Evolutionary conservation across 2,329 filamentous ascomycete species (phyloP), one percentile per base, ranked within the genome.

Genomic region (Rasamsonia emersonii): DNA sequence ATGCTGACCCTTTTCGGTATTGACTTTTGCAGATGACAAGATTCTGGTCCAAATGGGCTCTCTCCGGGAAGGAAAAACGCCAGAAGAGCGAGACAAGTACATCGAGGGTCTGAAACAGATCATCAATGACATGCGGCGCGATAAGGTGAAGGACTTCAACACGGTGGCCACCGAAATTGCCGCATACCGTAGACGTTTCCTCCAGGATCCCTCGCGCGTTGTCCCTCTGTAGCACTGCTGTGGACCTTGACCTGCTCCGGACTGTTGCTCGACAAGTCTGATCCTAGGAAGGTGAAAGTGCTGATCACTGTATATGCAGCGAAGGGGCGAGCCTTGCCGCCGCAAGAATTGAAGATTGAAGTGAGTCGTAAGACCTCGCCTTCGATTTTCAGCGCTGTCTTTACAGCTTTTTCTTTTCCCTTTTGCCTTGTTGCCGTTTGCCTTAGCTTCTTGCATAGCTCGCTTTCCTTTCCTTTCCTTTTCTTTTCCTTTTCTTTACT

Each of bases 31-130:
- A 69, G 66, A 69, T 58, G 65, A 70, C 46, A 67, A 65, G 43
- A 67, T 70, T 18, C 56, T 70, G 27, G 54, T 66, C 32, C 59
- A 68, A 39, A 60, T 70, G 59, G 64, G 64, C 32, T 61, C 64
- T 17, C 50, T 62, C 16, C 56, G 57, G 33, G 65, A 68, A 36
- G 61, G 65, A 32, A 56, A 59, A 43, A 64, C 62, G 25, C 49
- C 59, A 38, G 54, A 62, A 51, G 58, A 64, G 39, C 58, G 56
- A 44, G 58, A 63, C 37, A 44, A 49, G 33, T 70, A 65, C 40
- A 50, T 63, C 30, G 46, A 54, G 31, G 66, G 66, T 14, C 42
- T 70, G 36, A 68, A 65, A 40, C 53, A 61, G 38, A 61, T 65
- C 33, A 67, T 70, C 53, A 64, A 65, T 45, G 60, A 64, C 30